A percentile compares a stretch with the other conserved stretches of the same genome.
Conservation (phyloP, 1,284 basidiomycete species). For the Sphagnurus paluster region DNA sequence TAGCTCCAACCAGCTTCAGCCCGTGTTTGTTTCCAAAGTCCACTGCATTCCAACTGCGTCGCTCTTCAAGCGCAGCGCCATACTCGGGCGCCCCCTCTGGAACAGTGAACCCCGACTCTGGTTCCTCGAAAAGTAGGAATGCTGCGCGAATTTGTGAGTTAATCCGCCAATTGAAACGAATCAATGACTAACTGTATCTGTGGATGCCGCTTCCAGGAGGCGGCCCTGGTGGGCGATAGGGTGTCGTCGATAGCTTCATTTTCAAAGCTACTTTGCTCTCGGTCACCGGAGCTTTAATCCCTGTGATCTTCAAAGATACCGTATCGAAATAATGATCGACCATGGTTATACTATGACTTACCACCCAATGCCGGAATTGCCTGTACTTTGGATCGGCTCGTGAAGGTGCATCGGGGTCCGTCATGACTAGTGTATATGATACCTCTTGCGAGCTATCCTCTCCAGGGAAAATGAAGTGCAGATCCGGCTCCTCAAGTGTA, state of each 20-base stretch:
- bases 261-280: conserved; percentile 40
- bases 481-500: conserved; percentile 51
- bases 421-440: conserved; percentile 63
- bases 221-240: conserved; percentile 61
- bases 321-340: neutral
- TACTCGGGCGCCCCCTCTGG: conserved; percentile 48
- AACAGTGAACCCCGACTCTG: conserved; percentile 39
- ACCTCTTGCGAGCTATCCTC: conserved; percentile 33
- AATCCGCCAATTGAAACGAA: neutral
- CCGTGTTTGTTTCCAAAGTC: conserved; percentile 53
- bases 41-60: conserved; percentile 54
- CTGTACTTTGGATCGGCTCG: conserved; percentile 52
- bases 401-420: conserved; percentile 70
- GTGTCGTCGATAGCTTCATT: conserved; percentile 49
- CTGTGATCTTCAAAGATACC: conserved; percentile 47
- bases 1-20: conserved; percentile 56
- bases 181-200: conserved; percentile 57
- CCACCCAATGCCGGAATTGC: conserved; percentile 68
- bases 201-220: conserved; percentile 56
- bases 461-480: conserved; percentile 46
- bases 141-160: conserved; percentile 31
- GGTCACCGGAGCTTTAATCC: conserved; percentile 41
- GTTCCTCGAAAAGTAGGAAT: conserved; percentile 65
- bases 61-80: conserved; percentile 43
- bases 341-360: conserved; percentile 31